phyloP scores from a whole-genome alignment of 345 rosid genomes.

The Gossypium sturtianum region DNA sequence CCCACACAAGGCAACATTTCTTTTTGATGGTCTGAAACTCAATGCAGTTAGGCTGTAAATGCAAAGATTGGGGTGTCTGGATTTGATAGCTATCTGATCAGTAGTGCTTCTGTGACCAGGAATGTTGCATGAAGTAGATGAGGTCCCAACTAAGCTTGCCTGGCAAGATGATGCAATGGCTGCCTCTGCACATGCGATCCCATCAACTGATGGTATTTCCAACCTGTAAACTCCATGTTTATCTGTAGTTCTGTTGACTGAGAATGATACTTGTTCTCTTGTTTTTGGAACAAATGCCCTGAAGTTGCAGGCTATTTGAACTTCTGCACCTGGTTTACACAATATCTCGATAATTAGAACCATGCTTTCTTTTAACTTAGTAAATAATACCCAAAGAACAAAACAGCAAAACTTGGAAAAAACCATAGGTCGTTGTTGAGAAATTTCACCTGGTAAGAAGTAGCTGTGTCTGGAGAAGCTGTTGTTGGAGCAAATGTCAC shows the following conservation, averaged over 20 bases:
- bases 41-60: slow-evolving; percentile 69
- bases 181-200: slow-evolving; percentile 63
- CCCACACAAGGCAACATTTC: slow-evolving; percentile 49
- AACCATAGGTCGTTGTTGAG: not conserved
- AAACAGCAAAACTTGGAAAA: not conserved
- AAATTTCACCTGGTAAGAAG: slow-evolving; percentile 74
- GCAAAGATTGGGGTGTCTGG: slow-evolving; percentile 62
- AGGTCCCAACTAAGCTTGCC: slow-evolving; percentile 61
- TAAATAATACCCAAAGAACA: not conserved
- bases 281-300: slow-evolving; percentile 53
- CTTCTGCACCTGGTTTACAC: slow-evolving; percentile 62
- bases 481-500: slow-evolving; percentile 97
- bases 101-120: slow-evolving; percentile 78
- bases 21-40: slow-evolving; percentile 72
- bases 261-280: slow-evolving; percentile 55
- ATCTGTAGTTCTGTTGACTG: slow-evolving; percentile 86
- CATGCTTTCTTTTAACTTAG: not conserved
- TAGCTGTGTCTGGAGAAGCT: slow-evolving; percentile 91
- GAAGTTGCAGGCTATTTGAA: slow-evolving; percentile 74
- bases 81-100: slow-evolving; percentile 60
- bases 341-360: not conserved
- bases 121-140: slow-evolving; percentile 57
- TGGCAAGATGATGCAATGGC: slow-evolving; percentile 61
- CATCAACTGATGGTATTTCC: slow-evolving; percentile 70
- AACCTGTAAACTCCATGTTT: slow-evolving; percentile 68